phyloP scores from a whole-genome alignment of 192 early-diverging fungal species.

The Coemansia sp. region DNA sequence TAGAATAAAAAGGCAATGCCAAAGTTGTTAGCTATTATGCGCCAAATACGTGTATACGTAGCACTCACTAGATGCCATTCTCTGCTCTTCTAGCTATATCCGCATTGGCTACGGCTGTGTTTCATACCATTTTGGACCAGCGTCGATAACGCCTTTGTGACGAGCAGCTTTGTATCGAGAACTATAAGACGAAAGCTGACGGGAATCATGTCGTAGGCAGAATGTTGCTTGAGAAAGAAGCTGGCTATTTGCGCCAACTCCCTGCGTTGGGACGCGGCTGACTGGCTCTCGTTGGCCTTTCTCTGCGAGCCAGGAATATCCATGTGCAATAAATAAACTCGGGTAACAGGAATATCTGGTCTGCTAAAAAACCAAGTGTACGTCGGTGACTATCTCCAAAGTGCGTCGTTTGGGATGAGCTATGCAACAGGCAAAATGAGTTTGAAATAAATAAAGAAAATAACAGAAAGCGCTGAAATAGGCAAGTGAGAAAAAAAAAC shows the following conservation, averaged over 20 bases:
- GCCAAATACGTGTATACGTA: no score
- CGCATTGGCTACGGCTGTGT: conserved; percentile 5
- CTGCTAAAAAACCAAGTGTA: background rate
- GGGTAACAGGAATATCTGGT: background rate
- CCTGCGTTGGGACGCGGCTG: conserved; percentile 35
- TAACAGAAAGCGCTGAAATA: no score
- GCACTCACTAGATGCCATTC: no score
- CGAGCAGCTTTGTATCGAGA: conserved; percentile 83
- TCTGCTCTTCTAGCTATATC: background rate
- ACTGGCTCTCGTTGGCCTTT: conserved; percentile 6
- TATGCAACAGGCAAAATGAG: background rate
- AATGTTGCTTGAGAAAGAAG: conserved; percentile 76
- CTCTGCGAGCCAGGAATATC: conserved; percentile 28
- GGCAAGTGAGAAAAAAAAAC: background rate
- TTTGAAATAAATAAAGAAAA: background rate
- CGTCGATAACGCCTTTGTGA: conserved; percentile 89
- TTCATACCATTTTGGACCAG: conserved; percentile 88
- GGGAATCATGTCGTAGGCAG: conserved; percentile 88
- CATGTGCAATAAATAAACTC: conserved; percentile 16
- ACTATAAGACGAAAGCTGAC: conserved; percentile 89
- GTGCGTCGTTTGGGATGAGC: background rate
- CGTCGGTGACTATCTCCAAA: background rate
- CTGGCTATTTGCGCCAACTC: conserved; percentile 54
- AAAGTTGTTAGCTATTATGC: no score
- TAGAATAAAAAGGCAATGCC: no score